Evolutionary conservation across 1,284 basidiomycete genomes (phyloP).

Genomic region (Sanghuangporus weigelae): DNA sequence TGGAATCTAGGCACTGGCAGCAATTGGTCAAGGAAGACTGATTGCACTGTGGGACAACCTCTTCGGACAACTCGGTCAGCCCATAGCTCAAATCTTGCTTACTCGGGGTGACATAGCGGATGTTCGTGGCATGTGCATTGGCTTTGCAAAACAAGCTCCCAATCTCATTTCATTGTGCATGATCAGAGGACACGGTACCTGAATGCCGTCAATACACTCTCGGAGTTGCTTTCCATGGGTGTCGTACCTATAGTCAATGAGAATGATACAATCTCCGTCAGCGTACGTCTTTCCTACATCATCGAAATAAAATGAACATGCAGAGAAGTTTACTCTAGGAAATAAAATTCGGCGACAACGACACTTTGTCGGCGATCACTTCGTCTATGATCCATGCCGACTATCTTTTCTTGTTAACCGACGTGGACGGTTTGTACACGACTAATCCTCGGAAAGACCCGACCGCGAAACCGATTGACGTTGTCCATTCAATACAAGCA

Average conservation of each 20-base stretch:
- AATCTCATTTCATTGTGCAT: slow-evolving; percentile 1
- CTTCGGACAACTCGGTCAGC: slow-evolving; percentile 89
- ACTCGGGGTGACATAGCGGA: slow-evolving; percentile 97
- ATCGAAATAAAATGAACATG: neutral
- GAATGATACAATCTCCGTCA: slow-evolving; percentile 94
- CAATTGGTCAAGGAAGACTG: slow-evolving; percentile 92
- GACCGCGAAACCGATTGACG: slow-evolving; percentile 72
- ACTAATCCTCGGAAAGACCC: slow-evolving; percentile 93
- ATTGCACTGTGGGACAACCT: slow-evolving; percentile 97
- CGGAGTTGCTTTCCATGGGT: slow-evolving; percentile 83
- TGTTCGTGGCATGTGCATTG: slow-evolving; percentile 45
- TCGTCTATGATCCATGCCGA: slow-evolving; percentile 97
- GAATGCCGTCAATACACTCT: slow-evolving; percentile 92
- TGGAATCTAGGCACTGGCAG: slow-evolving; percentile 75
- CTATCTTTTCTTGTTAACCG: slow-evolving; percentile 94
- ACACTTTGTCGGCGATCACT: slow-evolving; percentile 95
- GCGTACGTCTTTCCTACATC: slow-evolving; percentile 49
- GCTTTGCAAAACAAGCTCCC: neutral
- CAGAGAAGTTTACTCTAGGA: slow-evolving; percentile 48
- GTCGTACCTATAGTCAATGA: slow-evolving; percentile 95
- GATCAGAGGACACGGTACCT: slow-evolving; percentile 83
- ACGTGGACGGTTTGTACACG: slow-evolving; percentile 95
- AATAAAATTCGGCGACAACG: slow-evolving; percentile 99
- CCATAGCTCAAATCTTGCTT: slow-evolving; percentile 92
- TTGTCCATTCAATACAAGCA: slow-evolving; percentile 78